Evolutionary conservation across 1,284 basidiomycete genomes (phyloP), one percentile per base, ranked within the genome.

Genomic region (Heliocybe sulcata): DNA sequence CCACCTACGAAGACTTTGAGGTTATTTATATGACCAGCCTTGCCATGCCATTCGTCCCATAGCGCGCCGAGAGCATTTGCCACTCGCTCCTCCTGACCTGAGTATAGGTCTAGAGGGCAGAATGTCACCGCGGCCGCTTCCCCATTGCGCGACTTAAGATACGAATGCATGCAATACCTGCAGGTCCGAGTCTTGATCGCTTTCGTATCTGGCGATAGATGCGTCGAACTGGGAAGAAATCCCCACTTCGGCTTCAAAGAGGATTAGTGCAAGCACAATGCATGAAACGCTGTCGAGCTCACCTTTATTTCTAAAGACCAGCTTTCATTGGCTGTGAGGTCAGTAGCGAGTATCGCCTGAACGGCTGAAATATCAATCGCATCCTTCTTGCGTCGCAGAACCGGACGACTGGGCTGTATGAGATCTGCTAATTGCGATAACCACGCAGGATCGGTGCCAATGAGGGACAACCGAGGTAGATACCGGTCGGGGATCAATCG

Each of bases 271-370:
- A 22, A 26, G 45, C 49, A 31, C 52, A 14, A 58, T 6, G 29
- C 51, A 51, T 19, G 10, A 11, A 27, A 2, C 23, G 25, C 22
- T 23, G 6, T 26, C 19, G 25, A 16, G 62, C 70, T 56, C 58
- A 90, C 93, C 81, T 97, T 96, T 70, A 96, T 92, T 71, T 96
- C 94, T 10, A 94, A 77, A 3, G 87, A 81, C 51, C 91, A 70
- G 31, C 78, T 76, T 50, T 76, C 64, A 20, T 76, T 75, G 11
- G 83, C 82, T 12, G 90, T 77, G 29, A 92, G 77, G 70, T 93
- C 85, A 2, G 85, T 87, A 2, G 85, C 87, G n/a, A 92, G 71
- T 4, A 88, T 75, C 19, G 77, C 87, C 56, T 79, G 84, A 51
- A 56, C 71, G 54, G 71, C 74, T n/a, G 62, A 64, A 47, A 74